phyloP scores from a whole-genome alignment of 2,329 filamentous ascomycete species.

The Pseudogymnoascus sp. region DNA sequence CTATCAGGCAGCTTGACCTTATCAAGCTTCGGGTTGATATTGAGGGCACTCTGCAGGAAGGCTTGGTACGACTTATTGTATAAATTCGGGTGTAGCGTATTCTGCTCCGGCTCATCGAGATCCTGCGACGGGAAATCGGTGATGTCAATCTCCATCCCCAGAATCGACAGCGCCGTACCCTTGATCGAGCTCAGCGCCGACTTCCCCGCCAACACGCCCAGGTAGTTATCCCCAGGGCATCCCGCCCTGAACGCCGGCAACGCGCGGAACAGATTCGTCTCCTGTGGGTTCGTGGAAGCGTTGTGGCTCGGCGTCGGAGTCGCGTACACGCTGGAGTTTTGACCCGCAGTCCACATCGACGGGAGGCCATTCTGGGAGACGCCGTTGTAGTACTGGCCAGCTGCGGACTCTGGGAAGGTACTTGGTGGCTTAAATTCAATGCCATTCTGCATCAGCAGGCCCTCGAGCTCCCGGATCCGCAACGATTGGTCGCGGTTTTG shows the following conservation, averaged over 20 bases:
- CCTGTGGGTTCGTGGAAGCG: slow-evolving; percentile 11
- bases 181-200: slow-evolving; percentile 65
- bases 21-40: slow-evolving; percentile 49
- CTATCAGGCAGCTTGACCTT: slow-evolving; percentile 55
- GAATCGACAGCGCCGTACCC: slow-evolving; percentile 68
- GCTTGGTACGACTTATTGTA: slow-evolving; percentile 69
- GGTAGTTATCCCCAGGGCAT: slow-evolving; percentile 52
- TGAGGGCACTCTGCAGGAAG: slow-evolving; percentile 59
- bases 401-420: slow-evolving; percentile 23
- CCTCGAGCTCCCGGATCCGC: slow-evolving; percentile 62
- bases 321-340: slow-evolving; percentile 12
- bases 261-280: slow-evolving; percentile 21
- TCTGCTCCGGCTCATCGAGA: slow-evolving; percentile 50
- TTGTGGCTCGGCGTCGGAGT: slow-evolving; percentile 6
- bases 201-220: slow-evolving; percentile 54
- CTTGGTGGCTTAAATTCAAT: slow-evolving; percentile 47
- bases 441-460: slow-evolving; percentile 53
- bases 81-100: slow-evolving; percentile 37
- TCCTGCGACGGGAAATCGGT: slow-evolving; percentile 63
- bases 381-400: slow-evolving; percentile 17
- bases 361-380: slow-evolving; percentile 13
- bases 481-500: slow-evolving; percentile 61
- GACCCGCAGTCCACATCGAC: slow-evolving; percentile 16
- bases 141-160: slow-evolving; percentile 74
- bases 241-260: slow-evolving; percentile 23